Evolutionary conservation across 2,329 filamentous ascomycete genomes (phyloP).

Genomic region (Penicillium sp.): DNA sequence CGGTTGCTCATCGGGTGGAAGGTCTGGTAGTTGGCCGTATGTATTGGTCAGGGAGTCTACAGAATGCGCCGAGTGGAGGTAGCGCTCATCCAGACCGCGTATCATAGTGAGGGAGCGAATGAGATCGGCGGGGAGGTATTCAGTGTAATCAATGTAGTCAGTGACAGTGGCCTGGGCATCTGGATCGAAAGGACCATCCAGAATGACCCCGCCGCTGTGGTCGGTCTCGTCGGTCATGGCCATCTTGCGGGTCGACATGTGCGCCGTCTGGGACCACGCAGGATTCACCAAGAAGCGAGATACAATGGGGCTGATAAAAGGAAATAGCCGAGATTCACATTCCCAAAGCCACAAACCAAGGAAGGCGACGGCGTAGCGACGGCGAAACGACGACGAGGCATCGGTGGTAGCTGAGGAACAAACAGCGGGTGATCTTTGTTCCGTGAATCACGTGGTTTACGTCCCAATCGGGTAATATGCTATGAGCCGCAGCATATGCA

Average conservation of each 20-base stretch:
- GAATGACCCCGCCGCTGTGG: slow-evolving; percentile 43
- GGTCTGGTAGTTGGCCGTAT: slow-evolving; percentile 51
- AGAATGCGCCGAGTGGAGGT: slow-evolving; percentile 40
- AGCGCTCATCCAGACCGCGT: slow-evolving; percentile 48
- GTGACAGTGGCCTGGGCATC: slow-evolving; percentile 65
- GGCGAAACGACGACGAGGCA: neutral
- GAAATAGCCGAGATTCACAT: neutral
- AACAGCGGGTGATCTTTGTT: slow-evolving; percentile 17
- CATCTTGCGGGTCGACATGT: slow-evolving; percentile 19
- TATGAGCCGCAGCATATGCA: slow-evolving; percentile 63
- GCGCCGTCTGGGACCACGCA: slow-evolving; percentile 4
- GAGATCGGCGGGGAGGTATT: slow-evolving; percentile 65
- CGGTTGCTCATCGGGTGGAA: slow-evolving; percentile 50
- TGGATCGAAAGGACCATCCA: slow-evolving; percentile 56
- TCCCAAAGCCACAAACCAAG: neutral
- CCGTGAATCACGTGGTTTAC: slow-evolving; percentile 6
- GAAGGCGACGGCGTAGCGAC: neutral
- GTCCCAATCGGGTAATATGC: slow-evolving; percentile 11
- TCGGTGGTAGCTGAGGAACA: slow-evolving; percentile 7
- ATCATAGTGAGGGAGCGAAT: slow-evolving; percentile 63
- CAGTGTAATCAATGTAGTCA: slow-evolving; percentile 67
- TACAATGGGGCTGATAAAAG: neutral
- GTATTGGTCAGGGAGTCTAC: slow-evolving; percentile 44
- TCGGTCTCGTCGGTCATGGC: slow-evolving; percentile 44
- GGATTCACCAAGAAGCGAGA: slow-evolving; percentile 7